A percentile compares a stretch with the other conserved stretches of the same genome.
These are phyloP conservation scores for Begonia peltatifolia DNA, from an alignment of 306 rosid genomes.

Conservation along the genomic window DNA sequence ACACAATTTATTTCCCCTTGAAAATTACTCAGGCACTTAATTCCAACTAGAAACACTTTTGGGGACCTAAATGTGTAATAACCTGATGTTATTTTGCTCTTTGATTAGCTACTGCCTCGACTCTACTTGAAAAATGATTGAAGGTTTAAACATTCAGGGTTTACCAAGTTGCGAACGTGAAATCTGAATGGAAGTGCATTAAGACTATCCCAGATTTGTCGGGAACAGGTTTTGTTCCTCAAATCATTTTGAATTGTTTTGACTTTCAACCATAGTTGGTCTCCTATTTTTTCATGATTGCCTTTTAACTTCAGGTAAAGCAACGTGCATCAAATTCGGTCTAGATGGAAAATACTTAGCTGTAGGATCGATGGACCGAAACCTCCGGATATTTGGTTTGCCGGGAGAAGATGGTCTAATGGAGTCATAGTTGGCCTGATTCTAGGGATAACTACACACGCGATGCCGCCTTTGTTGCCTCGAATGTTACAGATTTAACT, in stretches of 20 bases:
- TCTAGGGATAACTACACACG: no score
- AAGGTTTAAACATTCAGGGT: constrained; percentile 45
- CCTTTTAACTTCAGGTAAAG: constrained; percentile 42
- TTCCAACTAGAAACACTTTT: no score
- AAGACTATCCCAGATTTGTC: constrained; percentile 91
- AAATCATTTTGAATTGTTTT: neutral
- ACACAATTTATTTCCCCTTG: no score
- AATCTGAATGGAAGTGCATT: constrained; percentile 87
- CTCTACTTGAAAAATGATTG: constrained; percentile 11
- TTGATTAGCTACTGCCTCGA: no score
- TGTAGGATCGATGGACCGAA: constrained; percentile 89
- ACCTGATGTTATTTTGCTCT: no score
- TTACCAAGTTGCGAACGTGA: constrained; percentile 88
- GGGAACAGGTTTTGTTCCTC: constrained; percentile 63
- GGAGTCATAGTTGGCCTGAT: constrained; percentile 21
- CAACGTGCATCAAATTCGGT: constrained; percentile 66
- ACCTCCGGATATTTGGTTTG: constrained; percentile 79
- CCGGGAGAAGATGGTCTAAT: constrained; percentile 38
- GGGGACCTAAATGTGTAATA: no score
- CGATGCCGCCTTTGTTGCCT: no score
- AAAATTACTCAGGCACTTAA: no score
- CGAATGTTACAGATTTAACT: no score
- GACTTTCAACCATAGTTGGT: neutral
- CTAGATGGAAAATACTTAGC: constrained; percentile 78
- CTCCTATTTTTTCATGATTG: constrained; percentile 1